Conservation (phyloP, 1,139 yeast species). For the Schizosaccharomyces versatilis region DNA sequence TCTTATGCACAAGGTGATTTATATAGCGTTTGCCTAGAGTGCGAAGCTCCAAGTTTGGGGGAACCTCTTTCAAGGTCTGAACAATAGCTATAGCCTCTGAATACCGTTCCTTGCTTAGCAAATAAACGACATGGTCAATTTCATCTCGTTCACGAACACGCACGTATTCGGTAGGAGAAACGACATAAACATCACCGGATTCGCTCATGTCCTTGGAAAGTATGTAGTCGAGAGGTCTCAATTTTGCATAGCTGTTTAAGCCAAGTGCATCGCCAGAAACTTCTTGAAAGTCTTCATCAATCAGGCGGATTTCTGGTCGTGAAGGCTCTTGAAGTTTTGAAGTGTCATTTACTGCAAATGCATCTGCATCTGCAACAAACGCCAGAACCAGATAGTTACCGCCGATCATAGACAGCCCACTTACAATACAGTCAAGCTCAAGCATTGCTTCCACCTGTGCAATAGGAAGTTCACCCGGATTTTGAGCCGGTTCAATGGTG, state of each 20-base stretch:
- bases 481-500: conserved; percentile 21
- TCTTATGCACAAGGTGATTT: conserved; percentile 29
- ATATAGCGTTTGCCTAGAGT: conserved; percentile 41
- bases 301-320: conserved; percentile 47
- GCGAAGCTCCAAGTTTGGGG: conserved; percentile 26
- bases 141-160: conserved; percentile 47
- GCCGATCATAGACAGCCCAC: conserved; percentile 54
- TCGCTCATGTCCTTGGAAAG: conserved; percentile 21
- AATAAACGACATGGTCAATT: conserved; percentile 57
- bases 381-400: conserved; percentile 43
- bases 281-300: conserved; percentile 47
- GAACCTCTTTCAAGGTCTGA: conserved; percentile 29
- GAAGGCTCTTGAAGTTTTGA: conserved; percentile 7
- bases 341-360: conserved; percentile 9
- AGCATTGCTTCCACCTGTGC: conserved; percentile 14
- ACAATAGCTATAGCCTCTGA: conserved; percentile 63
- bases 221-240: conserved; percentile 65
- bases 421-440: conserved; percentile 37
- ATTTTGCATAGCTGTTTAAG: conserved; percentile 31
- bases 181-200: conserved; percentile 34
- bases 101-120: conserved; percentile 29
- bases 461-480: conserved; percentile 1
- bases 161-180: conserved; percentile 68
- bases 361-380: conserved; percentile 15
- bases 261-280: conserved; percentile 68